Percentiles rank a stretch among this genome's conserved stretches.
phyloP scores from a whole-genome alignment of 345 rosid genomes.

The Camelina sativa region DNA sequence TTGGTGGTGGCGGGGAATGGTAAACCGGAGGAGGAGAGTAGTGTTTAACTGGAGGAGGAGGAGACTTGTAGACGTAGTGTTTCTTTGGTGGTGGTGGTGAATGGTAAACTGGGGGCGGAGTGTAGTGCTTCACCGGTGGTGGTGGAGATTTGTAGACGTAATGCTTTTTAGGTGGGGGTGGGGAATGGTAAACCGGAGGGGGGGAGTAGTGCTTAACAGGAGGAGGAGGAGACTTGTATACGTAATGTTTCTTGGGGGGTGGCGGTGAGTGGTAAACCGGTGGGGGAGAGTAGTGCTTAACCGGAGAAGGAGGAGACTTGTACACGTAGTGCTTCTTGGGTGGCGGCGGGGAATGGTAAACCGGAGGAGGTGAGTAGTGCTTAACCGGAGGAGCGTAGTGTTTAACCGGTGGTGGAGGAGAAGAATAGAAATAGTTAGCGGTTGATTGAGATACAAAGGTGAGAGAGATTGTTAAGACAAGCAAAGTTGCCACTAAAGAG shows the following conservation, averaged over 20 bases:
- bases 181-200: slow-evolving; percentile 27
- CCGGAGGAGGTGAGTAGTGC: slow-evolving; percentile 33
- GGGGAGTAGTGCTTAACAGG: slow-evolving; percentile 33
- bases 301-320: slow-evolving; percentile 43
- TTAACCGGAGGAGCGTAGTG: slow-evolving; percentile 45
- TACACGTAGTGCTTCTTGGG: slow-evolving; percentile 40
- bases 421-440: slow-evolving; percentile 43
- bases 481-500: slow-evolving; percentile 41
- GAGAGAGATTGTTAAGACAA: slow-evolving; percentile 42
- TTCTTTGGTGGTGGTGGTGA: slow-evolving; percentile 36
- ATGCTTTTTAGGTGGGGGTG: slow-evolving; percentile 41
- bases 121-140: slow-evolving; percentile 27
- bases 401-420: slow-evolving; percentile 49
- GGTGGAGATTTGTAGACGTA: slow-evolving; percentile 39
- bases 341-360: slow-evolving; percentile 43
- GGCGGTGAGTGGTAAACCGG: slow-evolving; percentile 39
- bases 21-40: slow-evolving; percentile 36
- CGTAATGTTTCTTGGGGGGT: slow-evolving; percentile 27
- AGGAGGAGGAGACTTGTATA: slow-evolving; percentile 29
- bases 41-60: slow-evolving; percentile 35
- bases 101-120: slow-evolving; percentile 37
- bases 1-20: slow-evolving; percentile 40
- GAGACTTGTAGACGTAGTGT: slow-evolving; percentile 34
- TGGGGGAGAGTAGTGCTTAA: slow-evolving; percentile 29
- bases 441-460: slow-evolving; percentile 36